phyloP scores from a whole-genome alignment of 2,329 filamentous ascomycete species.

The Dactylonectria macrodidyma region DNA sequence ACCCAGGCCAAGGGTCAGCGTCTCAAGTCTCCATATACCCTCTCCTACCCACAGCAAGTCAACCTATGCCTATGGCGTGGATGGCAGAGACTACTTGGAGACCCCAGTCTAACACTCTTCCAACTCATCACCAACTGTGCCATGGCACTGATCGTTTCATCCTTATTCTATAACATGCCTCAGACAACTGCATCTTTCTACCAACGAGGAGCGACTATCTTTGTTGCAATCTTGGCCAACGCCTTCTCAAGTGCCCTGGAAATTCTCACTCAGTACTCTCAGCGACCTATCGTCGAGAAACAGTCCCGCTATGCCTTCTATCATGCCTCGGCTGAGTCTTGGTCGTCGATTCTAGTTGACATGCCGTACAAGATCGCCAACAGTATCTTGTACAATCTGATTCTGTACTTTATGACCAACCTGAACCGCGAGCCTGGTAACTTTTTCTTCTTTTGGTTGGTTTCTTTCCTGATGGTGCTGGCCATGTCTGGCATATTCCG shows the following conservation, averaged over 20 bases:
- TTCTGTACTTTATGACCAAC: conserved; percentile 65
- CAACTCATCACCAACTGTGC: conserved; percentile 15
- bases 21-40: conserved; percentile 27
- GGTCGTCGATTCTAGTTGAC: conserved; percentile 57
- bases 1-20: conserved; percentile 22
- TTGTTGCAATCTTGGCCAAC: conserved; percentile 69
- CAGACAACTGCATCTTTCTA: conserved; percentile 13
- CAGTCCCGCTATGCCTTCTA: conserved; percentile 59
- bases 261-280: conserved; percentile 56
- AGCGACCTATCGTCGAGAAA: conserved; percentile 57
- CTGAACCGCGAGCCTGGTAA: conserved; percentile 59
- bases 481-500: conserved; percentile 76
- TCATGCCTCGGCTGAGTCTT: conserved; percentile 54
- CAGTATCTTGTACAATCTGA: conserved; percentile 59
- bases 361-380: conserved; percentile 60
- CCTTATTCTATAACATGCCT: conserved; percentile 26
- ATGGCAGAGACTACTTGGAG: conserved; percentile 15
- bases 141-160: conserved; percentile 21
- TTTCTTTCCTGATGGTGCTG: conserved; percentile 68
- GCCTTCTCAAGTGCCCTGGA: conserved; percentile 59
- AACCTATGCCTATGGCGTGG: conserved; percentile 27
- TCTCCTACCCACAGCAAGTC: conserved; percentile 26
- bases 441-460: conserved; percentile 63
- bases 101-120: conserved; percentile 22
- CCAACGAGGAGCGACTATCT: conserved; percentile 61